Evolutionary conservation across 2,329 filamentous ascomycete genomes (phyloP).

Genomic region (Lasiodiplodia gonubiensis): DNA sequence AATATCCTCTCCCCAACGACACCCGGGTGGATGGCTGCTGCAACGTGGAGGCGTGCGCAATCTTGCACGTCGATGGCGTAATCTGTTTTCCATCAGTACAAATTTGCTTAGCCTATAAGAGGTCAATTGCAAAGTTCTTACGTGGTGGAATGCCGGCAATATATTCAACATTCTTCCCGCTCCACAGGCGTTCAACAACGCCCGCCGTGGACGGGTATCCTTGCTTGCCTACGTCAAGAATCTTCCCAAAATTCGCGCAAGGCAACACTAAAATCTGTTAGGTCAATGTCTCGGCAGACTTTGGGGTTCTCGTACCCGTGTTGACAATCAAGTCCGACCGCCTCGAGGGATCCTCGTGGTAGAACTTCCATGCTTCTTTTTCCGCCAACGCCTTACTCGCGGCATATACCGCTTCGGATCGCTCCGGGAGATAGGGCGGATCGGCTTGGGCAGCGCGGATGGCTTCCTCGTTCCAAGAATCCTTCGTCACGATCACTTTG

Average conservation of each 20-base stretch:
- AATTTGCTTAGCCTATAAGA: no score
- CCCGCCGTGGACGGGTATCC: conserved; percentile 31
- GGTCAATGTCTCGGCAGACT: neutral
- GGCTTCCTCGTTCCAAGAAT: conserved; percentile 43
- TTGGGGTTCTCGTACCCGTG: conserved; percentile 29
- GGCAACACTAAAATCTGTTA: neutral
- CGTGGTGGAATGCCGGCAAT: neutral
- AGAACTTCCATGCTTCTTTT: conserved; percentile 50
- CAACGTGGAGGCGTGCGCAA: conserved; percentile 34
- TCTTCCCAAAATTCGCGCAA: conserved; percentile 30
- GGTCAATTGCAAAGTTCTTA: neutral
- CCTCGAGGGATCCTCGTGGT: conserved; percentile 39
- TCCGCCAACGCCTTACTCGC: conserved; percentile 53
- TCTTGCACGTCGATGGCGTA: conserved; percentile 35
- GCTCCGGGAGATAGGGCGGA: conserved; percentile 33
- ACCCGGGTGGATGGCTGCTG: conserved; percentile 31
- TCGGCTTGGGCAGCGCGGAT: conserved; percentile 40
- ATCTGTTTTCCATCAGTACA: conserved; percentile 12
- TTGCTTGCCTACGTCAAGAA: conserved; percentile 30
- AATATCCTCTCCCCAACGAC: conserved; percentile 32
- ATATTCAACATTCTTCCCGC: conserved; percentile 18
- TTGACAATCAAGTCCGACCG: conserved; percentile 50
- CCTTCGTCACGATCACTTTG: conserved; percentile 36
- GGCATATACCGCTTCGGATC: conserved; percentile 43
- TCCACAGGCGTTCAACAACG: conserved; percentile 28